Base-by-base conservation (phyloP, 2,329 filamentous ascomycete species). In the Ceratocystis alfenasii region DNA sequence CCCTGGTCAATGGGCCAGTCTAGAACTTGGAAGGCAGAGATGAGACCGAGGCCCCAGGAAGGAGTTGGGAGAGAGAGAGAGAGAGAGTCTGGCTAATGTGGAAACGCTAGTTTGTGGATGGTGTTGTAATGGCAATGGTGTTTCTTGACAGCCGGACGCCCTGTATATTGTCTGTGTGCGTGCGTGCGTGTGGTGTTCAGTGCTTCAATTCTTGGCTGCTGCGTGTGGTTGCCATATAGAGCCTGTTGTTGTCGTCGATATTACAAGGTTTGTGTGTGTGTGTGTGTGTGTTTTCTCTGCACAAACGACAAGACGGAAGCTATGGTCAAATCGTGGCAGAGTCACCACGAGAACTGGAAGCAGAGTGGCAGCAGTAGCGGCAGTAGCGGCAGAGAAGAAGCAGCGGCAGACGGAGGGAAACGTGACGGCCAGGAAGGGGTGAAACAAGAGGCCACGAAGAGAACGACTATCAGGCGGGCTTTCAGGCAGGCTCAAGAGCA, bases 1-100 rank as follows among this genome's bases (percentile, higher is more conserved):
- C 63, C 50, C 63, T 64, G 63, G 28, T 41, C 63, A 64, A 59
- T 46, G 60, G 41, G 41, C 60, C 60, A 48, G 60, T 59, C 53
- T 59, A 17, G 53, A 30, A 59, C 53, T 59, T 59, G 53, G 44
- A 45, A 48, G 33, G 41, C 61, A 33, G 33, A 63, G 22, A 45
- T 20, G 44, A 63, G 41, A 63, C 46, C 30, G 22, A 30, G 25
- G 61, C 22, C 17, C 48, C 7, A 17, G 7, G 25, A 59, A 25
- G 53, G 53, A 33, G 28, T 30, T 30, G 22, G 41, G 6, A 5
- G 25, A n/a, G 15, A 28, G 36, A n/a, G 12, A n/a, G 36, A n/a
- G 41, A 30, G 8, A 44, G 25, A 20, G 44, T 10, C 20, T 25
- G 20, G 48, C 20, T 53, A 25, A 28, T 53, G 25, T 25, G 28